These are phyloP conservation scores for Fusarium nelsonii DNA, from an alignment of 2,329 filamentous ascomycete species.

Conservation along the genomic window DNA sequence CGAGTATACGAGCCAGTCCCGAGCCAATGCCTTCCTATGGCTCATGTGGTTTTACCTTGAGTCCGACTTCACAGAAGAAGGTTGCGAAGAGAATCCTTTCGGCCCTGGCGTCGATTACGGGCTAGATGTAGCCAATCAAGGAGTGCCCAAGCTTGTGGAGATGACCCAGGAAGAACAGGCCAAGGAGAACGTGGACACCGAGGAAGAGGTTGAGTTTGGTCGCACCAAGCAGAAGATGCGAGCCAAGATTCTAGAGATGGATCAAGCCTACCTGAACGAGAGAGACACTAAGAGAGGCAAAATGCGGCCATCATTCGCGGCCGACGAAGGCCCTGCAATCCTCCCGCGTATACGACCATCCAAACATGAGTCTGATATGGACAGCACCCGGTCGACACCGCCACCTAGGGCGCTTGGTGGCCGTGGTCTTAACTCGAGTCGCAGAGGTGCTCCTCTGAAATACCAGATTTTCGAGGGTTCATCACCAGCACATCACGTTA, in stretches of 20 bases:
- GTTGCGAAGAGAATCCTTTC: slow-evolving; percentile 91
- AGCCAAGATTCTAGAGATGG: slow-evolving; percentile 79
- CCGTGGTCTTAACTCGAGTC: slow-evolving; percentile 47
- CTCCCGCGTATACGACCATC: slow-evolving; percentile 73
- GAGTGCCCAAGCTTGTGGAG: slow-evolving; percentile 74
- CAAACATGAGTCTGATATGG: slow-evolving; percentile 67
- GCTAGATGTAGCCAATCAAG: slow-evolving; percentile 74
- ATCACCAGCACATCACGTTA: slow-evolving; percentile 67
- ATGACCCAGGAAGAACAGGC: slow-evolving; percentile 75
- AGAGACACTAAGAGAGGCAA: slow-evolving; percentile 70
- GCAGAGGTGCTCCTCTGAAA: slow-evolving; percentile 65
- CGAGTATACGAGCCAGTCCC: slow-evolving; percentile 82
- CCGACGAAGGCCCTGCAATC: slow-evolving; percentile 69
- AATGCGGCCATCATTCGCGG: slow-evolving; percentile 54
- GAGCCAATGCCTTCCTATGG: slow-evolving; percentile 93
- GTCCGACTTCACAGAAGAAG: slow-evolving; percentile 91
- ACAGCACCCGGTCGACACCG: slow-evolving; percentile 60
- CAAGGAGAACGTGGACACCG: slow-evolving; percentile 79
- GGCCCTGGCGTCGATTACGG: slow-evolving; percentile 77
- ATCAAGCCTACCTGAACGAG: slow-evolving; percentile 76
- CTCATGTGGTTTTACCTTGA: slow-evolving; percentile 99
- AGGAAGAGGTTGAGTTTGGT: slow-evolving; percentile 77
- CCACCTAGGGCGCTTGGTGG: slow-evolving; percentile 53
- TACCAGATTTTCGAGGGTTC: slow-evolving; percentile 72
- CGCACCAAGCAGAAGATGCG: slow-evolving; percentile 79